Evolutionary conservation across 805 yeast genomes (phyloP), one percentile per base, ranked within the genome.

Genomic region (Ogataea polymorpha): DNA sequence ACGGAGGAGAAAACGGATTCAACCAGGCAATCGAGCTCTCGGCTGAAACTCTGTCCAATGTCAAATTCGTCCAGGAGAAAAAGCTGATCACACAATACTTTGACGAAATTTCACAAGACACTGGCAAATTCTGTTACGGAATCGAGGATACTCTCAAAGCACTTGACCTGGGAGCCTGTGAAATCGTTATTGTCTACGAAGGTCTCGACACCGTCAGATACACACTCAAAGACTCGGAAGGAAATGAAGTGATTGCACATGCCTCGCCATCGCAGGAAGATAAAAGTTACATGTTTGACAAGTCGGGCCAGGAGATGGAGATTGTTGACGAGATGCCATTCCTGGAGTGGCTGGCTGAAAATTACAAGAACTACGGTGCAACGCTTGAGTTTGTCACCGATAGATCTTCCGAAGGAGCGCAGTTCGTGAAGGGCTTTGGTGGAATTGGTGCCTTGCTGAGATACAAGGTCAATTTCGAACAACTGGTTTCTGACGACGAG

Each of bases 1-100:
- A 93, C 61, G 99, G 99, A 68, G 99, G 99, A 63, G 99, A 93
- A 70, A 93, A 93, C 65, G 99, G 99, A 34, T 93, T 93, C 75
- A 93, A 93, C 72, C 99, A 93, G 74, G 99, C 99, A 32, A 95
- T 93, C 58, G 99, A 93, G 68, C 75, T 93, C 54, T 86, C 97
- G 23, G 96, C 97, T 23, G 99, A 93, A 74, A 86, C 99, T 20
- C 76, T 93, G 61, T 85, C 97, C 36, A 93, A 91, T 65, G 99
- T 93, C 54, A 93, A 93, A 67, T 93, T 93, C 63, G 91, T 93
- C 47, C 99, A 93, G 72, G 99, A 93, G 67, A 93, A 93, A 86
- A 91, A 91, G 72, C 78, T 93, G 57, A 82, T 93, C 62, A 85
- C 86, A 48, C 77, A 73, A 55, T 93, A 91, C 73, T 93, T 93